Evolutionary conservation across 2,329 filamentous ascomycete species (phyloP), one percentile per base, ranked within the genome.

Genomic region (Ascochyta rabiei): DNA sequence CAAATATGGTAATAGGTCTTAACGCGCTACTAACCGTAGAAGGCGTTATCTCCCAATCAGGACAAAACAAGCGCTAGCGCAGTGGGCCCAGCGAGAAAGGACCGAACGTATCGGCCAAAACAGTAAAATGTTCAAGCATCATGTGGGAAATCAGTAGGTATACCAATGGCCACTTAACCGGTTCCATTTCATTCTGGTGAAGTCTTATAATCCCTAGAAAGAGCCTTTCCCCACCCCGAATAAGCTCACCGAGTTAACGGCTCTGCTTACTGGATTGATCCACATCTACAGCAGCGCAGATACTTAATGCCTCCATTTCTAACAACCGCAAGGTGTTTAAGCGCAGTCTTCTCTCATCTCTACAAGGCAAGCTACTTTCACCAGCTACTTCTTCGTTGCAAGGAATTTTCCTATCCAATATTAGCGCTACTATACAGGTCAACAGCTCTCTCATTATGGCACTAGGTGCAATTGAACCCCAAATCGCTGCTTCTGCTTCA

Each of bases 21-120:
- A 74, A 73, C 37, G 35, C 35, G 18, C 12, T 18, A 15, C 35
- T 39, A 39, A 23, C 35, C 19, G 12, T 13, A 39, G 5, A 23
- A 23, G 19, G 35, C 19, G 23, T 7, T 39, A 4, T 5, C 3
- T 18, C 35, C 35, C 6, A 19, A 6, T 23, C 13, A 1, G 35
- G 35, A 39, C 12, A 39, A 39, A 21, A 39, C 19, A 39, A 39
- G 35, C 35, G 35, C 35, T 39, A 39, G 35, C 35, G 35, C 19
- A 12, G 18, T 6, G 1, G 19, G 21, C 35, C 18, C 18, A 18
- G 23, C 21, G 4, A 9, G 18, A 23, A 13, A 12, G 6, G 5
- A 7, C 19, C 35, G 12, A 39, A 30, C 12, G 10, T 15, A 5
- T 39, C 19, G 19, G 19, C 19, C 35, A 39, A 39, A 15, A 12